Evolutionary conservation across 148 eudicot species (phyloP).

Genomic region (Euryodendron excelsum): DNA sequence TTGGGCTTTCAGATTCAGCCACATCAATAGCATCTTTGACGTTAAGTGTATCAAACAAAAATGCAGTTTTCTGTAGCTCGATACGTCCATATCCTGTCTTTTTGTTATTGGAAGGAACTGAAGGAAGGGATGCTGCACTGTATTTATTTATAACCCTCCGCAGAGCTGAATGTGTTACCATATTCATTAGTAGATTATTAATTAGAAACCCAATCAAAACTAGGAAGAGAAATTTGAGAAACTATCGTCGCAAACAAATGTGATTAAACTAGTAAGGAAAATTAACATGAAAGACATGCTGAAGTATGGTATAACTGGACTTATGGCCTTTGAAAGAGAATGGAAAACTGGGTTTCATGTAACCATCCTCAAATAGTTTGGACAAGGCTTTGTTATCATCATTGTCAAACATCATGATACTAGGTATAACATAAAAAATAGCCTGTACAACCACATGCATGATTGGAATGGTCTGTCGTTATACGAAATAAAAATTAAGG

Average conservation of each 20-base stretch:
- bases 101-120: slow-evolving; percentile 54
- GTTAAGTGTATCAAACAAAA: slow-evolving; percentile 53
- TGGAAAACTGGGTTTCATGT: not conserved
- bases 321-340: slow-evolving; percentile 3
- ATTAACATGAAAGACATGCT: not conserved
- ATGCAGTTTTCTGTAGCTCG: slow-evolving; percentile 47
- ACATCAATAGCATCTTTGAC: slow-evolving; percentile 26
- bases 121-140: slow-evolving; percentile 49
- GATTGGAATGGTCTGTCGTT: not conserved
- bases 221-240: slow-evolving; percentile 7
- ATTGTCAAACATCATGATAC: not conserved
- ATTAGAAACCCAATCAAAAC: not conserved
- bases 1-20: slow-evolving; percentile 60
- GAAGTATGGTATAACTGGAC: not conserved
- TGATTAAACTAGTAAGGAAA: not conserved
- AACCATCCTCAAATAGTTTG: slow-evolving; percentile 4
- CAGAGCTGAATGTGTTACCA: slow-evolving; percentile 53
- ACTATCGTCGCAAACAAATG: not conserved
- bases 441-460: not conserved
- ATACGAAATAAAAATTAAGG: not conserved
- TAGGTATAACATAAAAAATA: not conserved
- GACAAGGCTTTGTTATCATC: not conserved
- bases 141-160: slow-evolving; percentile 56
- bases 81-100: slow-evolving; percentile 75
- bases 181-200: not conserved